Evolutionary conservation across 2,329 filamentous ascomycete genomes (phyloP), one percentile per base, ranked within the genome.

Genomic region (Aspergillus carbonarius): DNA sequence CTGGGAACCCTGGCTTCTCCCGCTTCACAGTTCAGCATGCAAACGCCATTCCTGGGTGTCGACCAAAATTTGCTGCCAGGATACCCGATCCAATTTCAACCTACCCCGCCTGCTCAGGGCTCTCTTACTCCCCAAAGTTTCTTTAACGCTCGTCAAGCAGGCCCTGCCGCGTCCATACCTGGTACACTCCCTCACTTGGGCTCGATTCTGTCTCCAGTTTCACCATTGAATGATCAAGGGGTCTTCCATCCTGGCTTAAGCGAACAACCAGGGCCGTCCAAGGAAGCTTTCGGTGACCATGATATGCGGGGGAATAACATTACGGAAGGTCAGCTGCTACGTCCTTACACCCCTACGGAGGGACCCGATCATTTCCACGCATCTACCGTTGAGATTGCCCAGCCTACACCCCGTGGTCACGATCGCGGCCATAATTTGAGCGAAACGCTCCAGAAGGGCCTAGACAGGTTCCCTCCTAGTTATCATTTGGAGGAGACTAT

Each of bases 401-500:
- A 85, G 48, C 85, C 85, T 9, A 86, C 81, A 52, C 85, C 86
- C 58, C 81, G 82, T 64, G 82, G 82, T 37, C 84, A 87, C 39
- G 66, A 62, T 25, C 66, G 64, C 72, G 82, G 82, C 57, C 89
- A 93, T 66, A 92, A 92, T 65, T 82, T 91, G 40, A 92, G 88
- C 68, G 84, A 88, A 62, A 91, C 86, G 47, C 82, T 96, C 23
- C 92, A 96, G 72, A 88, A 88, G 61, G 92, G 95, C 65, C 88
- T 96, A 57, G 89, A 95, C 39, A 71, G 73, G 39, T 69, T 72
- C 61, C 63, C 63, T 51, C 90, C 90, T 4, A 91, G 96, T 68
- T 93, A 95, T 69, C 91, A 93, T 67, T 76, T 95, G 61, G 90
- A 93, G 70, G 87, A 92, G 70, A 87, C 91, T 60, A 86, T 93